Base-by-base conservation (phyloP, 768 basidiomycete genomes). In the Tephrocybe sp. region DNA sequence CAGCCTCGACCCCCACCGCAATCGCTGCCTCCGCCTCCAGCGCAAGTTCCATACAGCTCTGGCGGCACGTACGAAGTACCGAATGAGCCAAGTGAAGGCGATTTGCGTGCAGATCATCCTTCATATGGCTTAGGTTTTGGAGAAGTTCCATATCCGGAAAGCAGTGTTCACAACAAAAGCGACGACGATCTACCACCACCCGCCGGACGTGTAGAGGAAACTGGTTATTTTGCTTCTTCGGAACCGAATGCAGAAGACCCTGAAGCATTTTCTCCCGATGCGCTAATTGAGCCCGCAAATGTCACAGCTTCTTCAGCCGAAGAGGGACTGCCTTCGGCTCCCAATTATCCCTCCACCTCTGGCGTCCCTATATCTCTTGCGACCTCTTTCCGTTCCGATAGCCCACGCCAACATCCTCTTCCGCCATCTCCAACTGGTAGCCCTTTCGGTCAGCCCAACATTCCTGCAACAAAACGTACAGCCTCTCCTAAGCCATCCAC, bases 391-490 rank as follows among this genome's bases (percentile, higher is more conserved):
- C 50, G 50, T 18, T 43, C 53, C 11, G 36, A 38, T 29, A 54
- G 50, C 37, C 58, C 55, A 12, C 42, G 41, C 13, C 46, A 57
- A 13, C 16, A 42, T 37, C 33, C 50, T 23, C 49, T 55, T 24
- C 53, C 56, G 47, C 47, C 58, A 39, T 59, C 58, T 30, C 58
- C 58, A 22, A 43, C 18, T 15, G 37, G 13, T 8, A 56, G 40
- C 45, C 56, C 56, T 7, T 45, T 51, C n/a, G 5, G 15, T 12
- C 49, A 57, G 3, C 21, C 42, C 2, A 33, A 39, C 19, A 24
- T 45, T n/a, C 12, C 24, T 9, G 36, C 18, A 21, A 15, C 47
- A 21, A 50, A 44, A 34, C 39, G 56, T 38, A 57, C 45, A 10
- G 38, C 22, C 1, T 57, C 56, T 1, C 56, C 56, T 9, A 31